Percentiles rank a stretch among this genome's conserved stretches.
Evolutionary conservation across 2,329 filamentous ascomycete species (phyloP).

Genomic region (Penicillium sclerotigenum): DNA sequence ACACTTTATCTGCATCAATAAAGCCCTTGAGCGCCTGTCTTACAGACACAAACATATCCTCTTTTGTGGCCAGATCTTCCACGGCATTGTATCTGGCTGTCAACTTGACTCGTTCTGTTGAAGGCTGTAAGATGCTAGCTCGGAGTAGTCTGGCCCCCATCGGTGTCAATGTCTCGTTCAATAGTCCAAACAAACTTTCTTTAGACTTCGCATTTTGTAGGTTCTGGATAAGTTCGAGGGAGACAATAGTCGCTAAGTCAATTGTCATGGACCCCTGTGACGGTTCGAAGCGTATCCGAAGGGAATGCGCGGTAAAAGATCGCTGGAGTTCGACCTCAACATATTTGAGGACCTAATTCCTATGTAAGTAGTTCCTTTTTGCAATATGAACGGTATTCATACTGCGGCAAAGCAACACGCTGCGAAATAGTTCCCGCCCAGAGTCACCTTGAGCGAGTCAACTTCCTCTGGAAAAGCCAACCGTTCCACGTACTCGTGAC

Average conservation of each 20-base stretch:
- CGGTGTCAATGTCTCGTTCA: slow-evolving; percentile 80
- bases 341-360: slow-evolving; percentile 69
- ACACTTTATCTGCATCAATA: slow-evolving; percentile 72
- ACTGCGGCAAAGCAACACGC: slow-evolving; percentile 84
- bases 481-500: slow-evolving; percentile 72
- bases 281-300: slow-evolving; percentile 81
- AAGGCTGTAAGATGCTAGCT: slow-evolving; percentile 84
- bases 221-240: slow-evolving; percentile 88
- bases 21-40: slow-evolving; percentile 72
- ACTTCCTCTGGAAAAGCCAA: slow-evolving; percentile 78
- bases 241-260: slow-evolving; percentile 80
- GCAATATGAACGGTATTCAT: slow-evolving; percentile 32
- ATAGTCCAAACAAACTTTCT: slow-evolving; percentile 75
- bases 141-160: slow-evolving; percentile 85
- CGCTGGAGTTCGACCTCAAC: slow-evolving; percentile 67
- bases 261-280: slow-evolving; percentile 96
- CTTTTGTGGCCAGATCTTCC: slow-evolving; percentile 74
- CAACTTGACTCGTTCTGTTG: slow-evolving; percentile 68
- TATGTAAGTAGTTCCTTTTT: slow-evolving; percentile 14
- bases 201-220: slow-evolving; percentile 72
- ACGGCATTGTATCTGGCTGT: slow-evolving; percentile 74
- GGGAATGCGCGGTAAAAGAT: slow-evolving; percentile 71
- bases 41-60: slow-evolving; percentile 78
- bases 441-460: slow-evolving; percentile 73
- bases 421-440: slow-evolving; percentile 81